Evolutionary conservation across 805 yeast genomes (phyloP), one percentile per base, ranked within the genome.

Genomic region (Suhomyces faveliae): DNA sequence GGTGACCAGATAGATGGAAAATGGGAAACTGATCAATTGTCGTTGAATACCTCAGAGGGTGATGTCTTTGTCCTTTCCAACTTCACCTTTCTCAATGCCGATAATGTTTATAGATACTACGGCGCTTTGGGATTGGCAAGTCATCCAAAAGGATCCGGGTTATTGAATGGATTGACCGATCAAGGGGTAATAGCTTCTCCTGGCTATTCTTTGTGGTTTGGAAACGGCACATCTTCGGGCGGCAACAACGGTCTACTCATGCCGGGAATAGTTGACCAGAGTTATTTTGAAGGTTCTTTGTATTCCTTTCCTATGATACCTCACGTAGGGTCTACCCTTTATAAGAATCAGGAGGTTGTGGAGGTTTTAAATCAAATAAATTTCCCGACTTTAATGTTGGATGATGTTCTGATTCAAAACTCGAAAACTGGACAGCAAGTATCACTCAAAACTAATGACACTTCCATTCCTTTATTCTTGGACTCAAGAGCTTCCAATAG

Each of bases 261-360:
- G 6, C 67, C 84, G 1, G 91, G 94, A 9, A 81, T 79, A 3
- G 78, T 85, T 3, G 80, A 83, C 56, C 65, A 71, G 8, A 61
- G 67, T 23, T 69, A 72, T 41, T 78, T 61, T 50, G 54, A 55
- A 5, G 87, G 83, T 1, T 69, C 73, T 25, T 60, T 84, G 12
- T 75, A 73, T 21, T 61, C 66, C 37, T 85, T 76, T 54, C 73
- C 78, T 35, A 76, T 76, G 55, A 59, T 84, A 2, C 80, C 85
- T 2, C 54, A 52, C 45, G 49, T 38, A 9, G 42, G 35, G 2
- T 30, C 21, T 15, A 9, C 20, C 1, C 9, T 12, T 19, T 20
- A 25, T 17, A 9, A 9, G 12, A 9, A 20, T 19, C 11, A 13
- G 8, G 13, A 7, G 12, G 20, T 21, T 7, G 40, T 12, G 13